phyloP scores from a whole-genome alignment of 2,329 filamentous ascomycete species.

The Fusarium sp. region DNA sequence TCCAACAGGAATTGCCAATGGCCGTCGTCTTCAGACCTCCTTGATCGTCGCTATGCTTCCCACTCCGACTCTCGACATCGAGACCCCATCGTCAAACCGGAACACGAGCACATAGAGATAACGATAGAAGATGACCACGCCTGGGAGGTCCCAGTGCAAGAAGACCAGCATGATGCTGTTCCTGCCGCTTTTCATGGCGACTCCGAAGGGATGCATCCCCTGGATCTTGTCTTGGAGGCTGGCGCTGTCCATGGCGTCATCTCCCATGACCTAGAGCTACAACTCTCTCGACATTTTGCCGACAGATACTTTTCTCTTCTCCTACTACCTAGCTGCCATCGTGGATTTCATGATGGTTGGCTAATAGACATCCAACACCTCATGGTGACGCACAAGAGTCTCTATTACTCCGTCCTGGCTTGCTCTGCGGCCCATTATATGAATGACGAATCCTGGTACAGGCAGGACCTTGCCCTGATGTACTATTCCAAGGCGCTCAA shows the following conservation, averaged over 20 bases:
- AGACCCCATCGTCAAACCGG: not conserved
- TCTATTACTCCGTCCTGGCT: constrained; percentile 47
- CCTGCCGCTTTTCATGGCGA: not conserved
- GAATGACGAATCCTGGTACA: constrained; percentile 20
- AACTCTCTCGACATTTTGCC: constrained; percentile 36
- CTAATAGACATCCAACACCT: constrained; percentile 44
- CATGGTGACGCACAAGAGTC: constrained; percentile 41
- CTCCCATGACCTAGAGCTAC: constrained; percentile 23
- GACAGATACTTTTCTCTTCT: constrained; percentile 37
- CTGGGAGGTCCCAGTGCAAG: not conserved
- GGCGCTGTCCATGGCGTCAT: constrained; percentile 10
- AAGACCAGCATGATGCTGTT: not conserved
- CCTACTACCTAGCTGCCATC: constrained; percentile 45
- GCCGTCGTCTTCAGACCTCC: constrained; percentile 24
- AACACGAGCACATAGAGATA: not conserved
- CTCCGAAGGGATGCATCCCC: not conserved
- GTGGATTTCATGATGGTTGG: constrained; percentile 46
- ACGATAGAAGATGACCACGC: not conserved
- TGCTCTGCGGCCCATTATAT: constrained; percentile 43
- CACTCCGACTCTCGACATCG: constrained; percentile 19
- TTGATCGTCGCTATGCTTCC: constrained; percentile 26
- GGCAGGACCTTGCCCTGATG: constrained; percentile 35
- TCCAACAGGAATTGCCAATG: constrained; percentile 21
- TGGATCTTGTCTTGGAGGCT: constrained; percentile 7
- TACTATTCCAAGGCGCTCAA: constrained; percentile 40